phyloP scores from a whole-genome alignment of 352 stramenopile species.

The Phytopythium chamaehyphon region DNA sequence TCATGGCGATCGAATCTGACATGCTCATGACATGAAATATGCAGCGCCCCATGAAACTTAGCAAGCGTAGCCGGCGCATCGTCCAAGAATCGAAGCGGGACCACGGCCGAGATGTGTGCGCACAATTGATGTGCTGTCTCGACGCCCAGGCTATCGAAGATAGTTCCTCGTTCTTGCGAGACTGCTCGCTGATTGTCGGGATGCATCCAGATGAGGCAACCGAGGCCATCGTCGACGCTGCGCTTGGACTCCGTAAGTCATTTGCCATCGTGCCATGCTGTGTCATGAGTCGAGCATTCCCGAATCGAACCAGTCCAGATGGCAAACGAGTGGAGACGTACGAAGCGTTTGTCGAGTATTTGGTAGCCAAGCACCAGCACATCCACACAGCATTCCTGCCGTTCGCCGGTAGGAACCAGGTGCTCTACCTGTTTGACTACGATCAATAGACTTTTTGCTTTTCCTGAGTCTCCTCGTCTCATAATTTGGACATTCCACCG shows the following conservation, averaged over 20 bases:
- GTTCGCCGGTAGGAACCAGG: slow-evolving; percentile 82
- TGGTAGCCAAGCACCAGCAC: slow-evolving; percentile 69
- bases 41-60: slow-evolving; percentile 75
- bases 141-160: slow-evolving; percentile 46
- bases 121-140: slow-evolving; percentile 55
- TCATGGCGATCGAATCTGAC: background rate
- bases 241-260: slow-evolving; percentile 81
- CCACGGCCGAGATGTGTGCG: slow-evolving; percentile 35
- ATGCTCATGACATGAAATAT: background rate
- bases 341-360: slow-evolving; percentile 76
- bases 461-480: too few relatives aligned
- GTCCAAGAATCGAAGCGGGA: slow-evolving; percentile 30
- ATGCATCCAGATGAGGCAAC: slow-evolving; percentile 97
- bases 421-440: slow-evolving; percentile 78
- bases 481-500: too few relatives aligned
- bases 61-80: slow-evolving; percentile 68
- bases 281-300: slow-evolving; percentile 94
- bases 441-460: background rate
- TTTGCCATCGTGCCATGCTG: slow-evolving; percentile 97
- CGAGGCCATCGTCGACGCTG: slow-evolving; percentile 93
- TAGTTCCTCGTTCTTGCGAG: slow-evolving; percentile 55
- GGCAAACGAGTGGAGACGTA: slow-evolving; percentile 73
- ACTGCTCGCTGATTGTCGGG: slow-evolving; percentile 87
- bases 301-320: slow-evolving; percentile 48
- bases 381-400: slow-evolving; percentile 67